Conservation (phyloP, 2,329 filamentous ascomycete species). For the Teratosphaeria gauchensis region DNA sequence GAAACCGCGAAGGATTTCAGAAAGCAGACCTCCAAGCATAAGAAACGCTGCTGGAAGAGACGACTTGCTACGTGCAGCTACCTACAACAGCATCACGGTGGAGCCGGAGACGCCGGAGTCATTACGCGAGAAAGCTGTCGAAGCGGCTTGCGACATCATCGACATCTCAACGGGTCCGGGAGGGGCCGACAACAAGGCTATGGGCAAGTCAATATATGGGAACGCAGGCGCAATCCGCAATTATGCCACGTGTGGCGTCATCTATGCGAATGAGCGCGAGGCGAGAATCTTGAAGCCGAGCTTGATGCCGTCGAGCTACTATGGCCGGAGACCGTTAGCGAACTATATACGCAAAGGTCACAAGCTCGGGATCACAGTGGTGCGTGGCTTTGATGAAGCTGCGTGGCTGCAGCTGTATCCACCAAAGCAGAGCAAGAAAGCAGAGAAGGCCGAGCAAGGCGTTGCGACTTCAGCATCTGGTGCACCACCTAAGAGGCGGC, state of each 20-base stretch:
- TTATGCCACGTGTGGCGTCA: conserved; percentile 69
- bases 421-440: conserved; percentile 31
- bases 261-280: conserved; percentile 67
- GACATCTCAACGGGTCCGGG: conserved; percentile 37
- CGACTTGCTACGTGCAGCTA: conserved; percentile 15
- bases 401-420: conserved; percentile 68
- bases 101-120: conserved; percentile 34
- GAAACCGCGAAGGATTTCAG: conserved; percentile 44
- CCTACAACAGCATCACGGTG: conserved; percentile 21
- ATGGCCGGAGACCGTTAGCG: conserved; percentile 67
- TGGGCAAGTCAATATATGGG: conserved; percentile 33
- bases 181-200: conserved; percentile 40
- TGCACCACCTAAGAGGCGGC: conserved; percentile 28
- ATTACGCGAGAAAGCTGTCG: conserved; percentile 33
- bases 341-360: conserved; percentile 73
- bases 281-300: conserved; percentile 83
- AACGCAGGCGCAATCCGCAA: conserved; percentile 41
- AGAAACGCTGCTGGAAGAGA: conserved; percentile 7
- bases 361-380: conserved; percentile 75
- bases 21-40: conserved; percentile 33
- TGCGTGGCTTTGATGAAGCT: conserved; percentile 74
- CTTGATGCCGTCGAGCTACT: conserved; percentile 74
- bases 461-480: conserved; percentile 37
- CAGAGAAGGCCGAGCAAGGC: conserved; percentile 34
- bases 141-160: conserved; percentile 38